Evolutionary conservation across 1,284 basidiomycete species (phyloP), one percentile per base, ranked within the genome.

Genomic region (Puccinia novopanici): DNA sequence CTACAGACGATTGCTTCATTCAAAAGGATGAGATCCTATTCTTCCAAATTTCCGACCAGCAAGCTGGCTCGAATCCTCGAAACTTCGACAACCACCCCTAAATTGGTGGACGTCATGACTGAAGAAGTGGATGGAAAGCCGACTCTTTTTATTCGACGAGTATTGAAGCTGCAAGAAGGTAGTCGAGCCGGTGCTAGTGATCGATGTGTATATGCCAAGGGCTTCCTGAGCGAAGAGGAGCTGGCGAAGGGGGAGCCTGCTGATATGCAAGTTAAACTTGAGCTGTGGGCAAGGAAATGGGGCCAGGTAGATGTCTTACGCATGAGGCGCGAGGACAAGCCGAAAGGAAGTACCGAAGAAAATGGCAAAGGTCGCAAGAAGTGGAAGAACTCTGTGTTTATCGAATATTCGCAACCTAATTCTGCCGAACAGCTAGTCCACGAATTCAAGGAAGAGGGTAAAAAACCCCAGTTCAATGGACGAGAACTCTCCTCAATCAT

Each of bases 361-460:
- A 72, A 40, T 10, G 40, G 12, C 12, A 63, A 61, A 42, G 50
- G 52, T 37, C 27, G n/a, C 3, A 54, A 27, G 55, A 74, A 74
- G 42, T 81, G 79, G 79, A 81, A 81, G 55, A 75, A 75, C 72
- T 81, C 79, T 17, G 63, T 81, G 22, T 81, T 81, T 50, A 37
- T 81, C 19, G 79, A 81, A 68, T 81, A 42, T 67, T 30, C 30
- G 9, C 50, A 81, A 13, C 48, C 72, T 57, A 37, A 59, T 17
- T 61, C 70, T 22, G 79, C 79, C 12, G 79, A 81, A 59, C 61
- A 67, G 52, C 50, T 81, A 19, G 71, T 81, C 17, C 30, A 65
- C 37, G 45, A 72, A 24, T 54, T 72, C 42, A 74, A 81, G 42
- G 30, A 68, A 81, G 79, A 81, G 15, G 50, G 48, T 55, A 37